phyloP scores from a whole-genome alignment of 73 alveolate genomes.

The Tetrahymena elliotti region DNA sequence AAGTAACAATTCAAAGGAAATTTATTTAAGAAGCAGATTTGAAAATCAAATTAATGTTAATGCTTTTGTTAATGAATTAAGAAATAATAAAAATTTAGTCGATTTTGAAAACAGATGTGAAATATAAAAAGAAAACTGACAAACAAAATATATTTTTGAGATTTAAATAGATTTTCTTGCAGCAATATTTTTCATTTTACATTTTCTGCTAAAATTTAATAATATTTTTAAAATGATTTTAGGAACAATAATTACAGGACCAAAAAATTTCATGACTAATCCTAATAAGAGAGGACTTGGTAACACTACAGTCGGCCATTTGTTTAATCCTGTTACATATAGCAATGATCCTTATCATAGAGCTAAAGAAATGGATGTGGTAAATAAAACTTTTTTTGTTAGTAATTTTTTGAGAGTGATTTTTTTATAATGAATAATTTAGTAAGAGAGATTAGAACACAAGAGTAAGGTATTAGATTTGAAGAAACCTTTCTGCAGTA shows the following conservation, averaged over 20 bases:
- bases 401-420: neutral
- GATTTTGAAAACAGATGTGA: no score
- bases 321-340: constrained; percentile 8
- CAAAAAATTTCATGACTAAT: constrained; percentile 10
- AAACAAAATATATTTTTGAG: no score
- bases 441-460: neutral
- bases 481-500: neutral
- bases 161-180: no score
- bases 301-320: constrained; percentile 9
- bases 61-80: no score
- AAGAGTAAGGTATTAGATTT: neutral
- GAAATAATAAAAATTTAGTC: no score
- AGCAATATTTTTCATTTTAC: no score
- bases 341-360: constrained; percentile 27
- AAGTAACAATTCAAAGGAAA: no score
- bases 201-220: no score
- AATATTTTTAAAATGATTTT: neutral
- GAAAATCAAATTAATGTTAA: no score
- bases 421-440: neutral
- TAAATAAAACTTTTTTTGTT: neutral
- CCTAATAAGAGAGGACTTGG: constrained; percentile 22
- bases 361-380: constrained; percentile 13
- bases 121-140: no score
- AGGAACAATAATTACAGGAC: constrained; percentile 3
- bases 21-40: no score